Percentiles rank a stretch among this genome's conserved stretches.
These are phyloP conservation scores for Colletotrichum gloeosporioides DNA, from an alignment of 2,329 filamentous ascomycete species.

Conservation along the genomic window DNA sequence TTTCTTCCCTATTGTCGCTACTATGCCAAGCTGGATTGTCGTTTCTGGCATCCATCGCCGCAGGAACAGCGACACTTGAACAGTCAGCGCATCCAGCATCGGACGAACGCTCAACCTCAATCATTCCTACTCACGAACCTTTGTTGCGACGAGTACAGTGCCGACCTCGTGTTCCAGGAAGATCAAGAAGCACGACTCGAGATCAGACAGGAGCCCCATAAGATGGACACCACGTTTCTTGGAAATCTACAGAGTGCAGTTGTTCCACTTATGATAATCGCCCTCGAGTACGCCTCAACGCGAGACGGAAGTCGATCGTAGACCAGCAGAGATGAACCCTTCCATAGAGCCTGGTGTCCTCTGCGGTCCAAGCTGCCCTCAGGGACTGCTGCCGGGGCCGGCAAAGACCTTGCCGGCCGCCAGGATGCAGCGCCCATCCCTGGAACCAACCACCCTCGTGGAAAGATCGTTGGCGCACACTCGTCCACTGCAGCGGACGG, in stretches of 20 bases:
- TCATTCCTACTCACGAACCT: background rate
- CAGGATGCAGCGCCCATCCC: background rate
- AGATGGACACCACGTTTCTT: background rate
- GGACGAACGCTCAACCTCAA: background rate
- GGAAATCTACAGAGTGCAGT: background rate
- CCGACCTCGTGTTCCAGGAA: background rate
- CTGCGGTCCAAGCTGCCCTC: constrained; percentile 2
- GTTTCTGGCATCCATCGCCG: background rate
- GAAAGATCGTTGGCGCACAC: constrained; percentile 14
- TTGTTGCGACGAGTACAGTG: background rate
- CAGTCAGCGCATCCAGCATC: background rate
- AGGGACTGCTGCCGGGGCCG: background rate
- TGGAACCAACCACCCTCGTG: constrained; percentile 12
- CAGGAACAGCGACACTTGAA: background rate
- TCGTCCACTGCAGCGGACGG: background rate
- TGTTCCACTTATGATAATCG: background rate
- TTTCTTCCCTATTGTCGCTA: background rate
- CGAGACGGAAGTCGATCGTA: background rate
- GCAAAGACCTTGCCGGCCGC: constrained; percentile 10
- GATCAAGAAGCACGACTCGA: background rate
- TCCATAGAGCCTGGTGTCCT: background rate
- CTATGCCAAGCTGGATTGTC: background rate
- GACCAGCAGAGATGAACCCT: background rate
- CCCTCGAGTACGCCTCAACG: background rate
- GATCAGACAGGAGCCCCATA: background rate